Evolutionary conservation across 108 stramenopile species (phyloP).

Genomic region (Cyclotella kingstonii): DNA sequence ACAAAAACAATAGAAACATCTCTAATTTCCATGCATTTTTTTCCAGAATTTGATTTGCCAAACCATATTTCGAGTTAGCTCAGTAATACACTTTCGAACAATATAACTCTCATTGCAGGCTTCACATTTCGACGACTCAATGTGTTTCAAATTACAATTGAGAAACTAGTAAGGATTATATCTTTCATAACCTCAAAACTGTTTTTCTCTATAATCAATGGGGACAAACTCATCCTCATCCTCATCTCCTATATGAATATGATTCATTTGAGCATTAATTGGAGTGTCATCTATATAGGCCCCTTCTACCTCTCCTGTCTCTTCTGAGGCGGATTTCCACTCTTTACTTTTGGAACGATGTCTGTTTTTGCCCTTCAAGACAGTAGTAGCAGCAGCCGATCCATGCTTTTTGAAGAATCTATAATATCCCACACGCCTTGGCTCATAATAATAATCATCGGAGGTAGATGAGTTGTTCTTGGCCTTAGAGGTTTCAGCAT

Average conservation of each 20-base stretch:
- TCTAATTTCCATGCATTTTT: no score
- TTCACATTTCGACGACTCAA: no score
- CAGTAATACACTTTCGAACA: no score
- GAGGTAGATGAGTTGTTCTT: slow-evolving; percentile 6
- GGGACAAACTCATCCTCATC: slow-evolving; percentile 60
- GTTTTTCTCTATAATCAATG: slow-evolving; percentile 29
- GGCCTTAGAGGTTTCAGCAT: background rate
- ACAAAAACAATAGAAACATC: no score
- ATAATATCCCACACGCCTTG: slow-evolving; percentile 41
- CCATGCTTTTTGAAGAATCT: slow-evolving; percentile 49
- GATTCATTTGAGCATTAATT: slow-evolving; percentile 50
- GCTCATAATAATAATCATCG: slow-evolving; percentile 27
- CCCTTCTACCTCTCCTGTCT: slow-evolving; percentile 37
- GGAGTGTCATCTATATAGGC: slow-evolving; percentile 51
- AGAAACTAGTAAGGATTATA: no score
- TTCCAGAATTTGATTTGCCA: no score
- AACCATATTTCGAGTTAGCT: no score
- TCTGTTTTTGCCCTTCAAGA: slow-evolving; percentile 48
- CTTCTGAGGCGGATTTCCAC: slow-evolving; percentile 35
- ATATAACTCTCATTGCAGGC: no score
- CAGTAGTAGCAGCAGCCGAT: no score
- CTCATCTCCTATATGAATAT: slow-evolving; percentile 54
- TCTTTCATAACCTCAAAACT: background rate
- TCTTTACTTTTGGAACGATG: slow-evolving; percentile 48
- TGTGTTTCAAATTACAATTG: no score